Conservation (phyloP, 148 eudicot species). For the Vaccinium myrtillus region DNA sequence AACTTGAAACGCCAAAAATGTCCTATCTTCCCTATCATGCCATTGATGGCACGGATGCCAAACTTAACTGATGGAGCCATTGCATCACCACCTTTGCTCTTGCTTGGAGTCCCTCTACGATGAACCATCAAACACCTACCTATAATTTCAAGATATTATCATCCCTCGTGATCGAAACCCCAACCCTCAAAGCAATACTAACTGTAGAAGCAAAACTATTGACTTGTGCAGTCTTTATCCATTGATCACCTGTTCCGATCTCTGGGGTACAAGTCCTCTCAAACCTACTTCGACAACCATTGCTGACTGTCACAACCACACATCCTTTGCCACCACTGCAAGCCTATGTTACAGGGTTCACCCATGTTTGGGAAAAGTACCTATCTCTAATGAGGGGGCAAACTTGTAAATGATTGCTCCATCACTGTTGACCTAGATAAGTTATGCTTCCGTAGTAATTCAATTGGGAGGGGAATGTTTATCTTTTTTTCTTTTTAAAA, state of each 20-base stretch:
- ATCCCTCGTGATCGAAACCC: neutral
- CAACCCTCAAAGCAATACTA: too few relatives aligned
- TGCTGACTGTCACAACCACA: neutral
- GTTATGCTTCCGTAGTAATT: neutral
- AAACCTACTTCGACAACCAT: neutral
- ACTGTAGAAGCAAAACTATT: too few relatives aligned
- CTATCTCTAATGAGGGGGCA: too few relatives aligned
- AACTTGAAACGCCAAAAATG: neutral
- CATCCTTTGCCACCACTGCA: neutral
- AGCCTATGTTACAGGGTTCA: too few relatives aligned
- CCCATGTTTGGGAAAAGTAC: too few relatives aligned
- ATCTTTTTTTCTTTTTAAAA: too few relatives aligned
- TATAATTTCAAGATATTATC: neutral
- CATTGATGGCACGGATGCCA: neutral
- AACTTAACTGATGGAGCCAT: neutral
- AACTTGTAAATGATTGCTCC: too few relatives aligned
- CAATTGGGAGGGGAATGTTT: neutral
- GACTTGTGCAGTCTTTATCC: neutral
- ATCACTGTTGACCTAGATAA: too few relatives aligned
- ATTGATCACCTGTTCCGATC: neutral
- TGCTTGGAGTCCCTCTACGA: neutral
- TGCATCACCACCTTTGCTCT: neutral
- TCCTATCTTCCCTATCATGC: neutral
- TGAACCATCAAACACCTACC: neutral
- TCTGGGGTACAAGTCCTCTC: neutral